Evolutionary conservation across 768 basidiomycete genomes (phyloP).

Genomic region (Tricholoma matsutake): DNA sequence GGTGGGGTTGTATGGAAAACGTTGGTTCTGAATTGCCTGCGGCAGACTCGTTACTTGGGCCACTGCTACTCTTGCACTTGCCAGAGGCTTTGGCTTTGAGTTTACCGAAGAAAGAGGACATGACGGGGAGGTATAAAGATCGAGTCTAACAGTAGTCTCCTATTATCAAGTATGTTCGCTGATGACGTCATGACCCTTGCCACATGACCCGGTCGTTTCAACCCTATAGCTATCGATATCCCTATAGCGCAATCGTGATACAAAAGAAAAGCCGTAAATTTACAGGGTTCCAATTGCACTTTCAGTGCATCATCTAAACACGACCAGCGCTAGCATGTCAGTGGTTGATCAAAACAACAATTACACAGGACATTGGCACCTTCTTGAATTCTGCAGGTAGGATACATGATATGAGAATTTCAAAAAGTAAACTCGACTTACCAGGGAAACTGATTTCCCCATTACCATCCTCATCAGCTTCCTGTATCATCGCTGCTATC

Average conservation of each 20-base stretch:
- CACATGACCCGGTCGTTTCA: no score
- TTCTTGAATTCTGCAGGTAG: conserved; percentile 14
- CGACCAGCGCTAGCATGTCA: background rate
- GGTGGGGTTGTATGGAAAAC: conserved; percentile 58
- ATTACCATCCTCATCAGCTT: conserved; percentile 83
- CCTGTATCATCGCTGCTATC: conserved; percentile 88
- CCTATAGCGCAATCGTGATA: no score
- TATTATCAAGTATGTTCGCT: background rate
- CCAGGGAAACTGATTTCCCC: conserved; percentile 81
- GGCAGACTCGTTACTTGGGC: conserved; percentile 7
- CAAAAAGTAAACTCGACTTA: conserved; percentile 26
- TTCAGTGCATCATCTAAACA: background rate
- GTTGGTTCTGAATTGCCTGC: conserved; percentile 30
- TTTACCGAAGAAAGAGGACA: conserved; percentile 24
- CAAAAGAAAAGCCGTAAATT: no score
- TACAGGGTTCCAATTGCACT: background rate
- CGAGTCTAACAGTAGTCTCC: background rate
- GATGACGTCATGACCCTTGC: background rate
- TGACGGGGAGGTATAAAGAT: conserved; percentile 8
- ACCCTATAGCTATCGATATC: no score
- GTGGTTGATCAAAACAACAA: background rate
- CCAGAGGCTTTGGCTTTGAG: conserved; percentile 22
- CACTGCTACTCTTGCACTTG: conserved; percentile 8
- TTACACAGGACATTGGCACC: conserved; percentile 3
- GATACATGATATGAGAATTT: background rate